Conservation (phyloP, 2,329 filamentous ascomycete species). For the Aspergillus pseudotamarii region DNA sequence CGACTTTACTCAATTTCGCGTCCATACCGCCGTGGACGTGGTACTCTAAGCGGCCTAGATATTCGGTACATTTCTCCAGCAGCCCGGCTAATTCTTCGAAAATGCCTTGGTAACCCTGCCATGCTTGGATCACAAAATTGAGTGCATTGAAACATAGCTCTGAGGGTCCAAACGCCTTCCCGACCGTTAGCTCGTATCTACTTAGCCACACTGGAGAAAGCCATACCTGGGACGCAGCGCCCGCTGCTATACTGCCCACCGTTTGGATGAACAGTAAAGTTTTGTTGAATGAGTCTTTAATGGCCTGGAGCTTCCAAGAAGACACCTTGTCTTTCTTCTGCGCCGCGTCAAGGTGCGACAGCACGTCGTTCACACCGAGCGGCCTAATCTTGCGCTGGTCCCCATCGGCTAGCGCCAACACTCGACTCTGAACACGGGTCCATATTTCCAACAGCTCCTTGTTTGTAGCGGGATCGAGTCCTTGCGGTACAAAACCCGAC, state of each 20-base stretch:
- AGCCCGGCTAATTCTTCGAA: constrained; percentile 24
- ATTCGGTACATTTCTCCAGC: constrained; percentile 19
- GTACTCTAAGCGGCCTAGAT: constrained; percentile 20
- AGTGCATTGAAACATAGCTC: constrained; percentile 27
- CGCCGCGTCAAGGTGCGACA: constrained; percentile 12
- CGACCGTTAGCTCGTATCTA: background rate
- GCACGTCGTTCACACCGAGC: background rate
- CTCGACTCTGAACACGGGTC: background rate
- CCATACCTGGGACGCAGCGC: constrained; percentile 16
- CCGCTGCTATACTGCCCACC: constrained; percentile 17
- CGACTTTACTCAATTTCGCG: constrained; percentile 19
- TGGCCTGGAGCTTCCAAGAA: constrained; percentile 11
- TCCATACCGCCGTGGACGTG: constrained; percentile 22
- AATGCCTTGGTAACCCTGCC: constrained; percentile 22
- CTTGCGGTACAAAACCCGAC: background rate
- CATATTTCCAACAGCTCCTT: background rate
- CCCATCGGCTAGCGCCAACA: background rate
- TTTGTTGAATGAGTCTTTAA: constrained; percentile 13
- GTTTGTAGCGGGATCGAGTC: background rate
- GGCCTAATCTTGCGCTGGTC: background rate
- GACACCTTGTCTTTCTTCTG: constrained; percentile 6
- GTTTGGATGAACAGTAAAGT: constrained; percentile 21
- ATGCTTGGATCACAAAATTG: constrained; percentile 23
- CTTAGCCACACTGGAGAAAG: background rate
- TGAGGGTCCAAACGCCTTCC: constrained; percentile 23